A percentile compares a stretch with the other conserved stretches of the same genome.
Conservation (phyloP, 2,329 filamentous ascomycete genomes). For the Microcyclosporella mali region DNA sequence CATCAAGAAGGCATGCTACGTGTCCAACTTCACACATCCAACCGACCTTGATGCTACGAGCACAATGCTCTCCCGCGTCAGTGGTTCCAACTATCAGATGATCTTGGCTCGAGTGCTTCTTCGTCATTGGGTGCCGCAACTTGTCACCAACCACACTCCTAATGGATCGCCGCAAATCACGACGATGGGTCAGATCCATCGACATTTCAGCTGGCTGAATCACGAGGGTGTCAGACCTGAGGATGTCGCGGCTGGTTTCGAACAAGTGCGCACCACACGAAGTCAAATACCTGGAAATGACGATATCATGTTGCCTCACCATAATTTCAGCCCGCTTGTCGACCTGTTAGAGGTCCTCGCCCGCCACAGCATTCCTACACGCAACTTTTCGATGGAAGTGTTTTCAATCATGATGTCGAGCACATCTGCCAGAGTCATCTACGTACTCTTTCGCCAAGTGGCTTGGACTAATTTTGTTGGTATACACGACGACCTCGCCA, state of each 20-base stretch:
- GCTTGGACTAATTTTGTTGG: too few relatives aligned
- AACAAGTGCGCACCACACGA: too few relatives aligned
- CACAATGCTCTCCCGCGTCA: neutral
- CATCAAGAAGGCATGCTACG: neutral
- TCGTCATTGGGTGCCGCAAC: constrained; percentile 16
- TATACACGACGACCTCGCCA: too few relatives aligned
- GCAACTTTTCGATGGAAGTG: constrained; percentile 3
- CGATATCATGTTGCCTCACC: too few relatives aligned
- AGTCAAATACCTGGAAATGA: too few relatives aligned
- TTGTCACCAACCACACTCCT: neutral
- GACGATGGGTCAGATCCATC: neutral
- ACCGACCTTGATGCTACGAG: too few relatives aligned
- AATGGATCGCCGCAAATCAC: neutral
- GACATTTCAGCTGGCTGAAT: neutral
- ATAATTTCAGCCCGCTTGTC: neutral
- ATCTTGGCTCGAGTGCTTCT: constrained; percentile 11
- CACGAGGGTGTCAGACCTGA: too few relatives aligned
- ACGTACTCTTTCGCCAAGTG: neutral
- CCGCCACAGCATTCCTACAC: neutral
- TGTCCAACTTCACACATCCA: too few relatives aligned
- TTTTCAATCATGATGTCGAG: constrained; percentile 8
- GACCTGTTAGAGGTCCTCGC: neutral
- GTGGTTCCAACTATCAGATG: neutral
- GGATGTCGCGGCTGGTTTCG: too few relatives aligned
- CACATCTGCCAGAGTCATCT: neutral